These are phyloP conservation scores for Comarum palustre DNA, from an alignment of 306 rosid genomes.

Conservation along the genomic window DNA sequence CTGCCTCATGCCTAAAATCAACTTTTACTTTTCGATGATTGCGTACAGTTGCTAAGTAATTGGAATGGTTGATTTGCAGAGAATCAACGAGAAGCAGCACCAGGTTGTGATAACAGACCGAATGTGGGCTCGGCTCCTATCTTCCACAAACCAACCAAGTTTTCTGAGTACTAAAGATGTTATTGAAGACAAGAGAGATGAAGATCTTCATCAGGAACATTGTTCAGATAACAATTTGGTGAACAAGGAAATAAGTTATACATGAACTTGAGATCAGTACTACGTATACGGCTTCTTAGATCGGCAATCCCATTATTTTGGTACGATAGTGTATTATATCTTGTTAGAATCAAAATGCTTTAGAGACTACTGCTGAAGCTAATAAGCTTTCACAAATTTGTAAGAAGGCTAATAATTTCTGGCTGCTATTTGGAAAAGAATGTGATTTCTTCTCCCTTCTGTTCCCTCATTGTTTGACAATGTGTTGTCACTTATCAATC, in stretches of 20 bases:
- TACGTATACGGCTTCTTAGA: slow-evolving; percentile 20
- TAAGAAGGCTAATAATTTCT: not conserved
- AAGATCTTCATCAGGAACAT: slow-evolving; percentile 28
- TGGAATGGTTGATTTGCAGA: slow-evolving; percentile 41
- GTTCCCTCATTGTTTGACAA: not conserved
- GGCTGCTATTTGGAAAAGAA: not conserved
- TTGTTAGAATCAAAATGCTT: not conserved
- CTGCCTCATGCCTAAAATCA: not conserved
- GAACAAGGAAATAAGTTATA: slow-evolving; percentile 22
- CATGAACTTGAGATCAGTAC: slow-evolving; percentile 11
- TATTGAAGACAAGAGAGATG: slow-evolving; percentile 43
- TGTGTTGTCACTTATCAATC: not conserved
- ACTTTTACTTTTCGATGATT: not conserved
- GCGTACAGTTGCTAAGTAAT: slow-evolving; percentile 1
- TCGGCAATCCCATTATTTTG: not conserved
- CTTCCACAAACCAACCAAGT: slow-evolving; percentile 94
- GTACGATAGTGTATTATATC: not conserved
- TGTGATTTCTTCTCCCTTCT: not conserved
- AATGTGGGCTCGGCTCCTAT: slow-evolving; percentile 98
- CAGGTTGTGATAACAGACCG: slow-evolving; percentile 87
- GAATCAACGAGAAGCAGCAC: slow-evolving; percentile 62
- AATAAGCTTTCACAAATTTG: not conserved
- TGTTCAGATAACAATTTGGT: slow-evolving; percentile 22
- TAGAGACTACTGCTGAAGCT: not conserved
- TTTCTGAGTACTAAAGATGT: slow-evolving; percentile 46